Evolutionary conservation across 2,329 filamentous ascomycete genomes (phyloP).

Genomic region (Ascocoryne sarcoides): DNA sequence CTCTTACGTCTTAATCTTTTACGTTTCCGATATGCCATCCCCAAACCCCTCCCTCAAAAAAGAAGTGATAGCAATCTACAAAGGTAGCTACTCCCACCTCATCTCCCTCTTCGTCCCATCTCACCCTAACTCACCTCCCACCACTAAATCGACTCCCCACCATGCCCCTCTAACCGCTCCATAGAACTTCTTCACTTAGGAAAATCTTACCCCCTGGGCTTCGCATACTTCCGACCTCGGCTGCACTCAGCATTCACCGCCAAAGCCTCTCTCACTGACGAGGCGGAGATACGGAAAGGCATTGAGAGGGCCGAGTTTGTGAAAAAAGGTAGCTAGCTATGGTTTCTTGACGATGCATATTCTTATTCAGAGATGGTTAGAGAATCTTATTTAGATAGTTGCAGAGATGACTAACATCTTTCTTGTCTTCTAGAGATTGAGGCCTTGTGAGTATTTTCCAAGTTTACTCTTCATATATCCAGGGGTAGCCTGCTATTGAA

Average conservation of each 20-base stretch:
- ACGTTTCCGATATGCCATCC: constrained; percentile 3
- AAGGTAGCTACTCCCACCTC: constrained; percentile 51
- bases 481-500: too few relatives aligned
- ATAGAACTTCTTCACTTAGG: constrained; percentile 78
- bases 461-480: too few relatives aligned
- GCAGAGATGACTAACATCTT: too few relatives aligned
- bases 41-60: constrained; percentile 46
- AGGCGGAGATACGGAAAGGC: constrained; percentile 64
- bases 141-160: neutral
- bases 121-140: neutral
- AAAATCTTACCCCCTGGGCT: constrained; percentile 79
- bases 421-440: constrained; percentile 96
- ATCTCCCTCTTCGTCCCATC: neutral
- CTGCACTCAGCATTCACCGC: constrained; percentile 79
- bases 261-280: constrained; percentile 61
- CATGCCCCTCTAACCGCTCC: neutral
- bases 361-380: neutral
- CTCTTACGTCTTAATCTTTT: too few relatives aligned
- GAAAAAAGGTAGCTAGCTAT: constrained; percentile 62
- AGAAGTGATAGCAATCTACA: constrained; percentile 81
- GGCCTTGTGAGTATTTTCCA: constrained; percentile 62
- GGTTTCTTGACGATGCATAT: neutral
- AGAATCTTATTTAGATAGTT: neutral
- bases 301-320: constrained; percentile 79
- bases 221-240: constrained; percentile 69